Base-by-base conservation (phyloP, 176 grass and related monocot genomes). In the Triticum timopheevii region DNA sequence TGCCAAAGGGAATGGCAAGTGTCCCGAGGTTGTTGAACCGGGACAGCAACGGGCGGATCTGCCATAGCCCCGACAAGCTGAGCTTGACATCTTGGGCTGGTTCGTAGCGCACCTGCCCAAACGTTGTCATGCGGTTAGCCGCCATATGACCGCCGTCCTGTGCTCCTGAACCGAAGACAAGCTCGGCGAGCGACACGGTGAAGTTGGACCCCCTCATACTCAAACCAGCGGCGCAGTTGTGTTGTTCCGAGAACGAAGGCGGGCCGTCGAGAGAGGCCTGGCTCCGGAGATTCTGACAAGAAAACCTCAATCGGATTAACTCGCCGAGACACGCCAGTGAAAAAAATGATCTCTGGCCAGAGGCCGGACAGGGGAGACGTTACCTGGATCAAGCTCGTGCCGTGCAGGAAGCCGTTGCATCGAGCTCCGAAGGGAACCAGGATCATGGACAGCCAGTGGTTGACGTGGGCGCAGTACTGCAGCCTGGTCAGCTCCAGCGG, bases 381-480 rank as follows among this genome's bases (percentile, higher is more conserved):
- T 72, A 72, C 95, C 96, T 92, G 84, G 39, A 77, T 63, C 76
- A 81, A 52, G 74, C 89, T 47, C 42, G 67, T 58, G 58, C 61
- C 61, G 11, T 80, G 76, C 33, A 66, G 77, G 79, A 94, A 95
- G 84, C 89, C 87, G 87, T 74, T 87, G 89, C 93, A 98, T 38
- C 69, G 89, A 25, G 93, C 93, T 82, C 93, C 96, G 47, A 94
- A 92, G 3, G 96, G 93, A 36, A 95, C 81, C 17, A 91, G 86
- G 62, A 86, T 80, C 73, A 94, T 59, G 25, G 92, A 95, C 9
- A 95, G 61, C 79, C 39, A 75, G 13, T 92, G 72, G 75, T 85
- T 83, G 84, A 98, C 59, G 40, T 77, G 88, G 8, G 91, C 90
- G 33, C 76, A 74, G 65, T 98, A 98, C 84, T 93, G 94, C 63